Evolutionary conservation across 257 asterid species (phyloP).

Genomic region (Nicotiana otophora): DNA sequence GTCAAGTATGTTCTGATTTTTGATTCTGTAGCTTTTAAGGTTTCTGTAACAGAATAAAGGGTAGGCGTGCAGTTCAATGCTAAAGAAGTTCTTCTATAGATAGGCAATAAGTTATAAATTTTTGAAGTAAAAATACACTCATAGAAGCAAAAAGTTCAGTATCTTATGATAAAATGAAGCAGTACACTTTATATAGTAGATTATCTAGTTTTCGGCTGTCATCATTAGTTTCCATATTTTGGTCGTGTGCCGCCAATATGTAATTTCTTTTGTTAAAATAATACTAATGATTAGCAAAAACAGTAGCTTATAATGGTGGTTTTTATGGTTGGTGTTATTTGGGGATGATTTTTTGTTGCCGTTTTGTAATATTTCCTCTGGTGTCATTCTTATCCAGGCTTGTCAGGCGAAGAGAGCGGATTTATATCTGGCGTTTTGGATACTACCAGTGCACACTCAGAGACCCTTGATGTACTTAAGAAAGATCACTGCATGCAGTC

Average conservation of each 20-base stretch:
- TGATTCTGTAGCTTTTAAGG: neutral
- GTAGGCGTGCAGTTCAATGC: neutral
- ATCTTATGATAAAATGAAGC: neutral
- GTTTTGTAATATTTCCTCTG: neutral
- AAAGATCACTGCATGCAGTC: slow-evolving; percentile 53
- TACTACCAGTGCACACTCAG: slow-evolving; percentile 51
- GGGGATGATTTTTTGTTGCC: neutral
- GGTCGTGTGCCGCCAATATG: neutral
- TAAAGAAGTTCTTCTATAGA: neutral
- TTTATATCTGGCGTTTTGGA: slow-evolving; percentile 45
- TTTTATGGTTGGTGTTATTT: neutral
- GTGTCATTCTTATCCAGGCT: slow-evolving; percentile 29
- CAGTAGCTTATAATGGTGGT: neutral
- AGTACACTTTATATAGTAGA: neutral
- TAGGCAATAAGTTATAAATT: neutral
- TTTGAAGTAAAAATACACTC: neutral
- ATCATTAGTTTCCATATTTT: neutral
- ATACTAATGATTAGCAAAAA: too few relatives aligned
- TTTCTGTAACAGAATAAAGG: neutral
- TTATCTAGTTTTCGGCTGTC: neutral
- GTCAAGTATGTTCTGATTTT: neutral
- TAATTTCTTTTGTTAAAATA: neutral
- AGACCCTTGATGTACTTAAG: slow-evolving; percentile 42
- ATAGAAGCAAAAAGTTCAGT: neutral
- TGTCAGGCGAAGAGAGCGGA: slow-evolving; percentile 52